Conservation (phyloP, 345 rosid species). For the Hypericum androsaemum region DNA sequence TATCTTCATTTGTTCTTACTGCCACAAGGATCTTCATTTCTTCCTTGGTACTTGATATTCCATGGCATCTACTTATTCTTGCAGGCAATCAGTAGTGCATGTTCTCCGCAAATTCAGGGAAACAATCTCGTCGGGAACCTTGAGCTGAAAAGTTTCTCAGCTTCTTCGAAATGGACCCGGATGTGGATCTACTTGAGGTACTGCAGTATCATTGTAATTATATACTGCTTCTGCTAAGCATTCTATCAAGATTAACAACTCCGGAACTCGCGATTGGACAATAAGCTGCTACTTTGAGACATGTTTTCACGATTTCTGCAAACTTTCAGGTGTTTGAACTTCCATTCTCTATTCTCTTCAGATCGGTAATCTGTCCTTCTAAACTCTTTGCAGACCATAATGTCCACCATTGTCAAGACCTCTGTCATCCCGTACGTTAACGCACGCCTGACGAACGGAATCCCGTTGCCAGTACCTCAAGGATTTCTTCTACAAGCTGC, state of each 20-base stretch:
- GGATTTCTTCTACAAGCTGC: slow-evolving; percentile 35
- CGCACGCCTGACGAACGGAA: slow-evolving; percentile 40
- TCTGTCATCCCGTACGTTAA: slow-evolving; percentile 51
- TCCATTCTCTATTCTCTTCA: not conserved
- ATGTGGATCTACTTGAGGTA: slow-evolving; percentile 45
- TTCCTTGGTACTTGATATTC: not conserved
- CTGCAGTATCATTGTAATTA: not conserved
- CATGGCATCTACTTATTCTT: slow-evolving; percentile 3
- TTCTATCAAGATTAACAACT: no score
- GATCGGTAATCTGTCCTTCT: not conserved
- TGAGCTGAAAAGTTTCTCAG: slow-evolving; percentile 28
- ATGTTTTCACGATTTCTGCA: not conserved
- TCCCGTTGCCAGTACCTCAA: slow-evolving; percentile 43
- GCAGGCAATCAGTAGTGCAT: slow-evolving; percentile 38
- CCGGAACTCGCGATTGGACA: no score
- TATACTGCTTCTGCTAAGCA: no score
- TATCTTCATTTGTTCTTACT: no score
- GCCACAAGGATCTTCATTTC: no score
- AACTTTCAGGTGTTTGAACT: not conserved
- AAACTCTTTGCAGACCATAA: slow-evolving; percentile 29
- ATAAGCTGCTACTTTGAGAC: not conserved
- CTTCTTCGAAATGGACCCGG: slow-evolving; percentile 48
- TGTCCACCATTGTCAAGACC: slow-evolving; percentile 31
- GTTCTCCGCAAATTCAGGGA: slow-evolving; percentile 37
- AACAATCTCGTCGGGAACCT: slow-evolving; percentile 46